Base-by-base conservation (phyloP, 177 flowering plant species). In the Vitis hybrid region DNA sequence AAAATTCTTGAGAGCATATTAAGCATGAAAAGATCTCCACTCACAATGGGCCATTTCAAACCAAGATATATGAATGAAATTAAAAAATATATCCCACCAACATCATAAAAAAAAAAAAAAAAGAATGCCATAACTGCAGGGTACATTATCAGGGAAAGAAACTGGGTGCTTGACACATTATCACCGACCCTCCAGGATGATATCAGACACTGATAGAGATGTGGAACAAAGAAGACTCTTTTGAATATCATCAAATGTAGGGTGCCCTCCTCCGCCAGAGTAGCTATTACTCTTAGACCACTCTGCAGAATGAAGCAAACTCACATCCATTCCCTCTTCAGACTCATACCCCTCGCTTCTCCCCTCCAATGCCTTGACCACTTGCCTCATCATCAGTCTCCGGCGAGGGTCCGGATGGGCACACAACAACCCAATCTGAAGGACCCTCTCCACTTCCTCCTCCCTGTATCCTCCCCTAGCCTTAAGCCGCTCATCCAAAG, bases 371-470 rank as follows among this genome's bases (percentile, higher is more conserved):
- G 65, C 10, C 35, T 69, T 52, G 30, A 65, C 19, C 17, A 60
- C 74, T 35, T 75, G 70, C 35, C 66, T 60, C 71, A 75, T 75
- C 5, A 19, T 59, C 55, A 73, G 78, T 66, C 78, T 75, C 5
- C 10, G 50, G 15, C 17, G 19, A 40, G 73, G 19, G 3, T 65
- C 70, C 1, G 56, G 57, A 60, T 70, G 52, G 1, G 62, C 66
- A 66, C 78, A 75, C 30, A 70, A 48, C 66, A 75, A 52, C 1
- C 78, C 78, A 56, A 75, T 46, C 12, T 49, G 50, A 4, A 79
- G 27, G 50, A 79, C 52, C 18, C 66, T 66, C 65, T 72, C 74
- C 27, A 72, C 68, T 35, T 79, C 82, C 21, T 66, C 70, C 7
- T 32, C 18, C 1, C 27, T 49, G 40, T 51, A 63, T 2, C 54